A percentile compares a stretch with the other conserved stretches of the same genome.
Conservation (phyloP, 352 stramenopile genomes). For the Globisporangium solare region DNA sequence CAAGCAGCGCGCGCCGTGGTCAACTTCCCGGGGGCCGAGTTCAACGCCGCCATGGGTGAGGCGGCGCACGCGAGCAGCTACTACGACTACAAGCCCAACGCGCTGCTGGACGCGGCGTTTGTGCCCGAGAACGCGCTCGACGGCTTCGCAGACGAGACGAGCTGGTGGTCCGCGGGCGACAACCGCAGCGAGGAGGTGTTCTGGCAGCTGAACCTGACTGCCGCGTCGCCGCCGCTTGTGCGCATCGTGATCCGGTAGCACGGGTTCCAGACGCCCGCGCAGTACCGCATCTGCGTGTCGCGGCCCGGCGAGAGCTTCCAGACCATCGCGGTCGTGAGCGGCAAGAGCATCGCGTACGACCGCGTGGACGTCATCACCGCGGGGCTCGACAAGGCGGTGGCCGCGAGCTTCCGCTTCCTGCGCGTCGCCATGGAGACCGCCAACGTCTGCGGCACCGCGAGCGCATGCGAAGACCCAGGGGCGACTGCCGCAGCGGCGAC, state of each 20-base stretch:
- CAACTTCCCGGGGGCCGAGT: conserved; percentile 62
- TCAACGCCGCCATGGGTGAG: conserved; percentile 58
- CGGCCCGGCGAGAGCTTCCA: conserved; percentile 57
- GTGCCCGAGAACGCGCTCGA: conserved; percentile 65
- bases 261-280: conserved; percentile 55
- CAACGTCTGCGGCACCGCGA: conserved; percentile 44
- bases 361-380: conserved; percentile 59
- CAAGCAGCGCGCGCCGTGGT: conserved; percentile 28
- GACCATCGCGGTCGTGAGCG: conserved; percentile 42
- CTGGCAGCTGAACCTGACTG: conserved; percentile 76
- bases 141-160: conserved; percentile 61
- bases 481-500: conserved; percentile 18
- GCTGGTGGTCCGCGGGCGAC: conserved; percentile 73
- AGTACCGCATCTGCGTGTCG: conserved; percentile 58
- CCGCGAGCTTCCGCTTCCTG: conserved; percentile 49
- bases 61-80: conserved; percentile 61
- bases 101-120: conserved; percentile 52
- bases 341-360: conserved; percentile 46
- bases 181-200: conserved; percentile 36
- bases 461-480: conserved; percentile 32
- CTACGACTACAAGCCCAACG: conserved; percentile 66
- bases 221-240: conserved; percentile 31
- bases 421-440: conserved; percentile 42
- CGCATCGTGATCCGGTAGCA: conserved; percentile 75
- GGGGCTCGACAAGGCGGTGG: conserved; percentile 34